Evolutionary conservation across 768 basidiomycete species (phyloP), one percentile per base, ranked within the genome.

Genomic region (Floccularia luteovirens): DNA sequence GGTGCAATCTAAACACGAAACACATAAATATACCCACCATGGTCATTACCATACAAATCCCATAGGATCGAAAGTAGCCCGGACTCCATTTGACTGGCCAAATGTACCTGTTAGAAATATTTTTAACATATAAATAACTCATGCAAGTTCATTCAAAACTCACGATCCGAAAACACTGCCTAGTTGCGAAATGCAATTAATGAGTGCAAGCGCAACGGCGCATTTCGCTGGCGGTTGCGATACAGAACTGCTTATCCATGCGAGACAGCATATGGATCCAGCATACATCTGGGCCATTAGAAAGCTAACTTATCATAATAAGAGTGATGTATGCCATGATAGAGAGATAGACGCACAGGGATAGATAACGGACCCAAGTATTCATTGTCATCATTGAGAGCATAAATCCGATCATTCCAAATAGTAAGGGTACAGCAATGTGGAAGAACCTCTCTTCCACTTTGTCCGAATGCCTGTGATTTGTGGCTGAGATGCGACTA

Each of bases 131-230:
- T 24, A 37, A 16, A 24, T 32, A 21, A 21, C 23, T 30, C 32
- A 33, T 39, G 24, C 32, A 20, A n/a, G n/a, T n/a, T n/a, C 7
- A 23, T 36, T 17, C 44, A 41, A 49, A 21, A 74, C 77, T 63
- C 66, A 92, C 67, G 88, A 81, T 46, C 90, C 90, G 31, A 79
- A 63, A 30, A 94, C 70, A 61, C 92, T 93, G 1, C 91, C 91
- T 2, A 88, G 67, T 52, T 88, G 80, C 6, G 82, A 82, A 52
- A 89, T 77, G 28, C 81, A 76, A 57, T 92, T 90, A 51, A 91
- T 75, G 44, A 87, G 61, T 1, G 89, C 90, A 35, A 94, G 67
- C 10, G 82, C 82, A n/a, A 91, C 2, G n/a, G 90, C 85, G 3
- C 90, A 79, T 60, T 92, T 93, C 14, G 82, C 77, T 3, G 88